Evolutionary conservation across 441 rosid species (phyloP), one percentile per base, ranked within the genome.

Genomic region (Corymbia citriodora): DNA sequence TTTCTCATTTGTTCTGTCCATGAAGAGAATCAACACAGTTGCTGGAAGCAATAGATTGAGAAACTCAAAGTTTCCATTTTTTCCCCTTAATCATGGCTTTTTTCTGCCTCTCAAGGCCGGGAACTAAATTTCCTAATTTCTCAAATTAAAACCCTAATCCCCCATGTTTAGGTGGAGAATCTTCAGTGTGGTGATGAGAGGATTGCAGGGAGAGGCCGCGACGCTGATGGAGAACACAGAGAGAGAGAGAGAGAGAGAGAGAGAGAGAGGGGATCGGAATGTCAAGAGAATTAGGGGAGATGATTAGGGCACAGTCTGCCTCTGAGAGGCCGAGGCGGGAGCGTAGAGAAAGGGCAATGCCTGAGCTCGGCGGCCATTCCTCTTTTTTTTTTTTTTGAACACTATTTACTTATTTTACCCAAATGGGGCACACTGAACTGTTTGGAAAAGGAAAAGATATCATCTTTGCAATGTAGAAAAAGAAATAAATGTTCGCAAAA

Each of bases 181-280:
- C 65, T 95, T 96, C 0, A 74, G 89, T 10, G 49, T 6, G 0
- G 93, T 92, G 92, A 90, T 87, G 18, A 88, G 23, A 11, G 97
- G 95, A 61, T 95, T 95, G 29, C 70, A 63, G 13, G 97, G 94
- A 25, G 97, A 94, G 89, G 95, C 81, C 33, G 89, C 70, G 88
- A 94, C 93, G 89, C 96, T 95, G 85, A 94, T 55, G 13, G 94
- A 96, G 87, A 96, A 54, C 29, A 95, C 94, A 57, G 97, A 88
- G 74, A 93, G 90, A 59, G 65, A 29, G 3, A 91, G 90, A 91
- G 87, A 0, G 25, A 95, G 92, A 57, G 96, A 88, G 68, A 93
- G 90, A n/a, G 68, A 7, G 7, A 91, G 90, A 92, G 81, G 95
- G 95, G 63, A 95, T 86, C 12, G 96, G 95, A 36, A 94, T 52